These are phyloP conservation scores for Phyllosticta paracitricarpa DNA, from an alignment of 2,329 filamentous ascomycete genomes.

Conservation along the genomic window DNA sequence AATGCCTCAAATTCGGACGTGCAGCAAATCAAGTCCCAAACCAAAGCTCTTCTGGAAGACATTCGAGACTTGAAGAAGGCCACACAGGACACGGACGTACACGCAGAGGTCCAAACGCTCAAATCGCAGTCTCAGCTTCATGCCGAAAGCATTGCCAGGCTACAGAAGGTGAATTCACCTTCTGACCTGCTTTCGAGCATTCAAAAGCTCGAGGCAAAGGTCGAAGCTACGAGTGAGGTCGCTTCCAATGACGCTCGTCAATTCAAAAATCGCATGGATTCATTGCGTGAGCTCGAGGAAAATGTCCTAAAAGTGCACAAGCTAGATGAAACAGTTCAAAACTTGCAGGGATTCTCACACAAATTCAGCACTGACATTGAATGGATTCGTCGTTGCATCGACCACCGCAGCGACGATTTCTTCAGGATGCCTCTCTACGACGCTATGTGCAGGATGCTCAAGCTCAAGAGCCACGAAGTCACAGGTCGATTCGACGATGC, in stretches of 20 bases:
- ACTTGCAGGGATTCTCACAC: neutral
- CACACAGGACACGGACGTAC: neutral
- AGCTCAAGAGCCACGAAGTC: neutral
- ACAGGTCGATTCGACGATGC: neutral
- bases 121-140: neutral
- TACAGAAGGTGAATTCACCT: neutral
- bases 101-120: neutral
- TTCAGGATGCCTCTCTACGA: neutral
- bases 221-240: neutral
- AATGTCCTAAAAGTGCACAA: too few relatives aligned
- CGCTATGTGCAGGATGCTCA: neutral
- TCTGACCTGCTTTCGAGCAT: neutral
- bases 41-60: neutral
- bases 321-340: neutral
- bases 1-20: too few relatives aligned
- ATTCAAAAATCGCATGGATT: neutral
- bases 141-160: neutral
- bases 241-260: neutral
- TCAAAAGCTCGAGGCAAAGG: neutral
- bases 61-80: neutral
- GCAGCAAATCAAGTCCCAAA: too few relatives aligned
- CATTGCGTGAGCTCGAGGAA: neutral
- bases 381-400: neutral
- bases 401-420: neutral
- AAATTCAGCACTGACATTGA: neutral